A percentile compares a stretch with the other conserved stretches of the same genome.
Conservation (phyloP, 371 early-diverging fungal species). For the Parasitella parasitica region DNA sequence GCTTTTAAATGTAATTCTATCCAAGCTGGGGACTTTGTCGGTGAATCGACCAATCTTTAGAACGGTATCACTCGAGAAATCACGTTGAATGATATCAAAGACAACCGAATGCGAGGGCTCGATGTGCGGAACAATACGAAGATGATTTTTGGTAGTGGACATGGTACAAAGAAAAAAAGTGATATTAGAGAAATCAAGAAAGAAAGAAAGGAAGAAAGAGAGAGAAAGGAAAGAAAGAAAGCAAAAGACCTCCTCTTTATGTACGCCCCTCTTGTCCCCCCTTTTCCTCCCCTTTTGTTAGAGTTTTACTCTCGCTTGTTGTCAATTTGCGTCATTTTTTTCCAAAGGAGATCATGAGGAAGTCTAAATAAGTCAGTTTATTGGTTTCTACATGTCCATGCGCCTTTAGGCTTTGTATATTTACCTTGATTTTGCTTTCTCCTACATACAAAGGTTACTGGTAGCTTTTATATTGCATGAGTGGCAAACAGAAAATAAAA, state of each 20-base stretch:
- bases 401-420: neutral
- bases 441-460: neutral
- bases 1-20: conserved; percentile 69
- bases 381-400: too few species aligned
- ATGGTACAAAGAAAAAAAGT: neutral
- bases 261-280: neutral
- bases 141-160: neutral
- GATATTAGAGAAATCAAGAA: neutral
- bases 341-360: conserved; percentile 2
- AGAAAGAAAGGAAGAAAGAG: neutral
- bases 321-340: conserved; percentile 8
- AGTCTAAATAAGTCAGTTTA: neutral
- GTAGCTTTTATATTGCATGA: neutral
- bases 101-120: conserved; percentile 71
- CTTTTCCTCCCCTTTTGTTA: neutral
- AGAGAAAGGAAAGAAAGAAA: neutral
- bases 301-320: neutral
- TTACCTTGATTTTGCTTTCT: too few species aligned
- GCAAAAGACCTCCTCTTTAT: neutral
- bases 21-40: conserved; percentile 37
- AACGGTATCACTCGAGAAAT: conserved; percentile 61
- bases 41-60: conserved; percentile 81
- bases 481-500: neutral
- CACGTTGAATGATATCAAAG: conserved; percentile 78
- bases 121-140: conserved; percentile 75